Evolutionary conservation across 345 rosid genomes (phyloP).

Genomic region (Diplotaxis tenuifolia): DNA sequence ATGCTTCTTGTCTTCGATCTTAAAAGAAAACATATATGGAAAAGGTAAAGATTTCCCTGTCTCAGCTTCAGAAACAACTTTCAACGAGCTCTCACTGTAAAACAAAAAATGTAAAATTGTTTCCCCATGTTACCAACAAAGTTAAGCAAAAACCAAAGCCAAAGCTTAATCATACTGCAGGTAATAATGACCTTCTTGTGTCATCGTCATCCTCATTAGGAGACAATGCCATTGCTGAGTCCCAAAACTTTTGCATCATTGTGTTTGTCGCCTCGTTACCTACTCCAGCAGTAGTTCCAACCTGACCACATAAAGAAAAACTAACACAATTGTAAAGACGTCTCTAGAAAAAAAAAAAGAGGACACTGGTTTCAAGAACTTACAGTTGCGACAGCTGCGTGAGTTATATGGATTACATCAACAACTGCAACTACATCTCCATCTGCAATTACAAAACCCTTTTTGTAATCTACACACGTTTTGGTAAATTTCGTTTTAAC

Average conservation of each 20-base stretch:
- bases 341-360: neutral
- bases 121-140: constrained; percentile 7
- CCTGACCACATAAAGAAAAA: constrained; percentile 43
- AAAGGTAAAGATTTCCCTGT: constrained; percentile 56
- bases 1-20: constrained; percentile 77
- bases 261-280: constrained; percentile 71
- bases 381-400: constrained; percentile 97
- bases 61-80: constrained; percentile 78
- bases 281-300: constrained; percentile 66
- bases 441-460: constrained; percentile 51
- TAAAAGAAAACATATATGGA: constrained; percentile 66
- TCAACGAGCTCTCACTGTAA: constrained; percentile 82
- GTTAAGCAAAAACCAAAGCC: constrained; percentile 8
- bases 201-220: constrained; percentile 87
- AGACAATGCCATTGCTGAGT: constrained; percentile 85
- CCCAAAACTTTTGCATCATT: constrained; percentile 99
- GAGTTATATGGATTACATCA: constrained; percentile 86
- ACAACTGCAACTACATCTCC: constrained; percentile 79
- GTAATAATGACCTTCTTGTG: constrained; percentile 54
- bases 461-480: constrained; percentile 27
- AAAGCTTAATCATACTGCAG: no score
- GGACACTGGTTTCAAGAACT: constrained; percentile 29
- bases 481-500: neutral
- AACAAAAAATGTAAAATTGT: neutral
- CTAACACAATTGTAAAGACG: neutral